A percentile compares a stretch with the other conserved stretches of the same genome.
phyloP scores from a whole-genome alignment of 2,329 filamentous ascomycete genomes.

The Bipolaris gigantea region DNA sequence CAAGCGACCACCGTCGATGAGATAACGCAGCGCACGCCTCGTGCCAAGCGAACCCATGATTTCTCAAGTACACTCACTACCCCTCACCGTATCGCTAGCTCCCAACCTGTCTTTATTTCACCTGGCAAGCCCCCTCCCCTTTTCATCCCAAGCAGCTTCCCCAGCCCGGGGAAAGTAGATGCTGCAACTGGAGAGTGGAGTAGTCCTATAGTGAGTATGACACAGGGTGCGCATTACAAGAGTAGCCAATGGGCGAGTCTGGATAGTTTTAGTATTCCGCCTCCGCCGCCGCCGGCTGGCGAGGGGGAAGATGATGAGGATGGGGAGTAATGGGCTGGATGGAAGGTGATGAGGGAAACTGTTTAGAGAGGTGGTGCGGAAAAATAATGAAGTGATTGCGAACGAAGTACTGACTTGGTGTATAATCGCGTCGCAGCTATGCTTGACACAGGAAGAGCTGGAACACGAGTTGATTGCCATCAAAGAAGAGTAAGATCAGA shows the following conservation, averaged over 20 bases:
- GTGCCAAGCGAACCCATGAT: constrained; percentile 17
- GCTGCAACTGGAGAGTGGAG: constrained; percentile 29
- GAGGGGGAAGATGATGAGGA: constrained; percentile 8
- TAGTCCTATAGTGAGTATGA: constrained; percentile 27
- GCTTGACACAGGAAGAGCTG: no score
- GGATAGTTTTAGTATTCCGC: constrained; percentile 41
- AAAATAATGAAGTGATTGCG: no score
- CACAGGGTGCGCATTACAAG: constrained; percentile 12
- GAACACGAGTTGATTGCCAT: no score
- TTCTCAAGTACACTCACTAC: constrained; percentile 25
- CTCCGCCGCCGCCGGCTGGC: constrained; percentile 24
- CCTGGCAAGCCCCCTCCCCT: constrained; percentile 34
- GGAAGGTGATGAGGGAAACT: no score
- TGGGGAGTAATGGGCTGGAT: not conserved
- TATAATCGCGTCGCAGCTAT: no score
- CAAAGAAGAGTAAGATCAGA: no score
- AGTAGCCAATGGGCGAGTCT: constrained; percentile 27
- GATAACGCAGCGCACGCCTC: constrained; percentile 27
- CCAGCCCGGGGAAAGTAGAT: constrained; percentile 28
- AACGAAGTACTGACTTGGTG: no score
- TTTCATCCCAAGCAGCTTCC: constrained; percentile 41
- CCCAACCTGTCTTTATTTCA: constrained; percentile 21
- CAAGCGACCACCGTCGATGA: constrained; percentile 43
- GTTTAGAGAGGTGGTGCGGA: no score
- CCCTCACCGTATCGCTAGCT: constrained; percentile 25